These are phyloP conservation scores for Auriscalpium vulgare DNA, from an alignment of 768 basidiomycete genomes.

Conservation along the genomic window DNA sequence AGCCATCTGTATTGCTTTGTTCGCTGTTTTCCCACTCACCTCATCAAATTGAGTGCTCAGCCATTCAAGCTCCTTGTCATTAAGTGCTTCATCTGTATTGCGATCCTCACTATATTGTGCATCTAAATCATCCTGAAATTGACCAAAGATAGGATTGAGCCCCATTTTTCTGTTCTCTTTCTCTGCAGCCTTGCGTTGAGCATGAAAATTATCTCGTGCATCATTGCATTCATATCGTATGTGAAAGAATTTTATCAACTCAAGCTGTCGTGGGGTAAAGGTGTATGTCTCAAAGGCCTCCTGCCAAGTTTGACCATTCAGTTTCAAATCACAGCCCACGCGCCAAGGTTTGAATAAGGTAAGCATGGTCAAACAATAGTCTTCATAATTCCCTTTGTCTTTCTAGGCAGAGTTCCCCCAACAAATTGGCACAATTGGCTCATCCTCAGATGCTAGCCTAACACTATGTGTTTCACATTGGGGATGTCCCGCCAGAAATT, in stretches of 20 bases:
- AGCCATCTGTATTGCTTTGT: no score
- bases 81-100: no score
- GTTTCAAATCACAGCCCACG: constrained; percentile 1
- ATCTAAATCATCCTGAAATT: not conserved
- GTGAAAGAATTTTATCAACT: constrained; percentile 25
- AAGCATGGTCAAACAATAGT: constrained; percentile 12
- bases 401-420: constrained; percentile 21
- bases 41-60: no score
- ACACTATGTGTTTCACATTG: constrained; percentile 18
- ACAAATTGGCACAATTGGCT: constrained; percentile 21
- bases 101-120: not conserved
- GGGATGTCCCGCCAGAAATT: constrained; percentile 16
- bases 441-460: not conserved
- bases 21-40: no score
- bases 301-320: constrained; percentile 16
- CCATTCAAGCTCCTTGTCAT: no score
- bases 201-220: constrained; percentile 25
- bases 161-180: not conserved
- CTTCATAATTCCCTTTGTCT: constrained; percentile 18
- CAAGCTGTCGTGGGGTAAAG: constrained; percentile 12
- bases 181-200: constrained; percentile 3
- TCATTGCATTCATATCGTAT: constrained; percentile 29
- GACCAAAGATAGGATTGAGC: not conserved
- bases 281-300: constrained; percentile 13
- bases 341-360: constrained; percentile 11